phyloP scores from a whole-genome alignment of 768 basidiomycete species.

The Mycena haematopus region DNA sequence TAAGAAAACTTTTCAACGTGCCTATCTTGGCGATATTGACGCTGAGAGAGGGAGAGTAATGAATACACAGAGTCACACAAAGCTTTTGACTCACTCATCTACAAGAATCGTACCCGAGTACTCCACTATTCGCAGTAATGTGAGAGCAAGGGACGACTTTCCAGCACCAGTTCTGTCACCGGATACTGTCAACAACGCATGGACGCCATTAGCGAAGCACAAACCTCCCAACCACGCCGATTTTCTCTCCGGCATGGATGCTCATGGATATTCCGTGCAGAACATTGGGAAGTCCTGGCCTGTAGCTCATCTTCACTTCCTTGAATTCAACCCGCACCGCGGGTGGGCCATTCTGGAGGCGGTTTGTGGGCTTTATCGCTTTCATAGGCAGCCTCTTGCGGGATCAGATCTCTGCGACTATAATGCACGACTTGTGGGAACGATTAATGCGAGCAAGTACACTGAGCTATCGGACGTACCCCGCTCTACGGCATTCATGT shows the following conservation, averaged over 20 bases:
- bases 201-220: neutral
- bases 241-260: constrained; percentile 74
- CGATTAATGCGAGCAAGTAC: neutral
- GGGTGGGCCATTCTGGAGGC: constrained; percentile 63
- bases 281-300: constrained; percentile 75
- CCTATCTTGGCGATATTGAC: constrained; percentile 75
- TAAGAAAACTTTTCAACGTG: neutral
- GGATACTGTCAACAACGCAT: constrained; percentile 34
- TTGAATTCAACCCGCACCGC: constrained; percentile 69
- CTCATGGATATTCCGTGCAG: constrained; percentile 66
- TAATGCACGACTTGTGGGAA: constrained; percentile 55
- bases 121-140: constrained; percentile 75
- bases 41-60: constrained; percentile 34
- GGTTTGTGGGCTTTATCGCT: constrained; percentile 58
- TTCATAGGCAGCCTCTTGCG: constrained; percentile 71
- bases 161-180: constrained; percentile 56
- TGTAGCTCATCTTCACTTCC: constrained; percentile 65
- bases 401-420: constrained; percentile 54
- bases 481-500: constrained; percentile 72
- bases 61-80: neutral
- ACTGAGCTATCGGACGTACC: constrained; percentile 35
- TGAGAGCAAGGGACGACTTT: constrained; percentile 67
- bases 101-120: constrained; percentile 67
- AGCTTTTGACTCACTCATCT: constrained; percentile 53
- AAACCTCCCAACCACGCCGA: constrained; percentile 72